Percentiles rank a stretch among this genome's conserved stretches.
Conservation (phyloP, 768 basidiomycete genomes). For the Filobasidium wieringae region DNA sequence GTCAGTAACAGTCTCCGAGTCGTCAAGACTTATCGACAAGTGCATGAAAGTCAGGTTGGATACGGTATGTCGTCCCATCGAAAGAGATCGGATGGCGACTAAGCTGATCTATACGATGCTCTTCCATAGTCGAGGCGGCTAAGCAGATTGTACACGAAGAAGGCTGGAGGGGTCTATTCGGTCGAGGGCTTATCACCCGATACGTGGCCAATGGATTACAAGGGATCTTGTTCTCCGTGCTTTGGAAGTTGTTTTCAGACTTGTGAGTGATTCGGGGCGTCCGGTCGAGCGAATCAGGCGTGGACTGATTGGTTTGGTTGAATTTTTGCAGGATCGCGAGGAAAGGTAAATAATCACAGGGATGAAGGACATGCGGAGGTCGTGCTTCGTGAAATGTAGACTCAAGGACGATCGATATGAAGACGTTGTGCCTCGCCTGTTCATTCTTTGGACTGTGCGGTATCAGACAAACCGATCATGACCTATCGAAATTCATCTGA, state of each 20-base stretch:
- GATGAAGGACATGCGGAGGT: too few relatives aligned
- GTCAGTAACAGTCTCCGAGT: conserved; percentile 80
- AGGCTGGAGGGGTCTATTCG: conserved; percentile 68
- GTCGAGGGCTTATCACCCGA: conserved; percentile 77
- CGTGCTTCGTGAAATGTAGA: too few relatives aligned
- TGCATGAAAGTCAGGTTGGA: conserved; percentile 65
- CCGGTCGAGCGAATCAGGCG: too few relatives aligned
- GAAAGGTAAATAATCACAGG: too few relatives aligned
- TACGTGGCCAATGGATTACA: conserved; percentile 84
- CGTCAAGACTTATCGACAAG: conserved; percentile 90
- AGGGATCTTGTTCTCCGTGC: conserved; percentile 74
- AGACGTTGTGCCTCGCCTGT: too few relatives aligned
- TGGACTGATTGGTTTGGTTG: too few relatives aligned
- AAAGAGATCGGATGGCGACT: neutral
- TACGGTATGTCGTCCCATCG: conserved; percentile 45
- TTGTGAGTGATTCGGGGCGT: conserved; percentile 46
- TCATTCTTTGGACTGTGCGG: too few relatives aligned
- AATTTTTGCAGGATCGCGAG: too few relatives aligned
- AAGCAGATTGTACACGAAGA: conserved; percentile 62
- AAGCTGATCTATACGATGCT: neutral
- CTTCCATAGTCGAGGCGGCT: conserved; percentile 50
- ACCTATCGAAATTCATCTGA: too few relatives aligned
- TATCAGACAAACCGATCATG: too few relatives aligned
- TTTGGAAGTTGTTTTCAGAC: conserved; percentile 86
- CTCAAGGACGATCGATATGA: too few relatives aligned